A percentile compares a stretch with the other conserved stretches of the same genome.
These are phyloP conservation scores for Puccinellia tenuiflora DNA, from an alignment of 176 grass and related monocot species.

Conservation along the genomic window DNA sequence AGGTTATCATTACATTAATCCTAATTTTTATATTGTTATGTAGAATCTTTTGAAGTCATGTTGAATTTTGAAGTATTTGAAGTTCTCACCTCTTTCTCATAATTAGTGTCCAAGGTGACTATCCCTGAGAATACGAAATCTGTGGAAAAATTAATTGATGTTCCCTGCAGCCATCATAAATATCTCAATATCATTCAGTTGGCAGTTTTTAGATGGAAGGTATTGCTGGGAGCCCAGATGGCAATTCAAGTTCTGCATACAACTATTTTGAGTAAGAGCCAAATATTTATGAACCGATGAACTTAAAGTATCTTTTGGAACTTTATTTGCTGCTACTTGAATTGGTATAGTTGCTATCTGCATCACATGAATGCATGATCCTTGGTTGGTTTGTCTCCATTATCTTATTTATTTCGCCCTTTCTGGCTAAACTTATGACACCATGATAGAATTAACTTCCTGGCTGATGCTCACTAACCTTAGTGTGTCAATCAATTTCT, in stretches of 20 bases:
- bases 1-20: background rate
- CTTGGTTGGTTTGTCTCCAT: background rate
- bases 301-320: background rate
- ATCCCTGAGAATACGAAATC: slow-evolving; percentile 37
- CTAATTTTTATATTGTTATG: background rate
- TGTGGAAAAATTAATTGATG: slow-evolving; percentile 35
- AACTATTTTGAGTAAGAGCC: slow-evolving; percentile 32
- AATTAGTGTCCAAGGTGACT: slow-evolving; percentile 42
- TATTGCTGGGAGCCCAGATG: no score
- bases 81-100: slow-evolving; percentile 20
- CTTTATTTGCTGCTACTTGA: background rate
- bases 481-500: background rate
- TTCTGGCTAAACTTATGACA: background rate
- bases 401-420: background rate
- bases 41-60: background rate
- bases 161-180: slow-evolving; percentile 29
- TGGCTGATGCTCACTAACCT: background rate
- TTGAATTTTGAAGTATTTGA: background rate
- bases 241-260: background rate
- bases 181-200: slow-evolving; percentile 21
- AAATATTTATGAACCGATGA: background rate
- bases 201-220: no score
- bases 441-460: background rate
- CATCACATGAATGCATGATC: background rate
- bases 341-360: background rate